A percentile compares a stretch with the other conserved stretches of the same genome.
These are phyloP conservation scores for Fragosphaeria purpurea DNA, from an alignment of 2,329 filamentous ascomycete species.

Conservation along the genomic window DNA sequence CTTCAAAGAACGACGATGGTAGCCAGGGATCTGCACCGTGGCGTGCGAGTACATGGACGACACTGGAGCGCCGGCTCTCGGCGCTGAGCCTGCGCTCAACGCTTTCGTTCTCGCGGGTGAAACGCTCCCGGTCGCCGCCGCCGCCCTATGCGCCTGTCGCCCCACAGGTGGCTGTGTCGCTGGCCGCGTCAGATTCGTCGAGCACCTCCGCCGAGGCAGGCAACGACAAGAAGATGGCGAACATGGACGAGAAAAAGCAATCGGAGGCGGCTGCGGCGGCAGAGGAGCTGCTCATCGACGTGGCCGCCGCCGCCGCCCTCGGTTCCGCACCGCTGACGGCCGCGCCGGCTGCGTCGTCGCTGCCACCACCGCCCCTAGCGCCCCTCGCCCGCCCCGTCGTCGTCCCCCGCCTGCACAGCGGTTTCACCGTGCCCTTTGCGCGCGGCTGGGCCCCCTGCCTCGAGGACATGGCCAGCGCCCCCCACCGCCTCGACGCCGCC, in stretches of 20 bases:
- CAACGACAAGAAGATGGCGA: too few relatives aligned
- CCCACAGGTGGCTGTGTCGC: too few relatives aligned
- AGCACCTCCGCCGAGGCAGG: too few relatives aligned
- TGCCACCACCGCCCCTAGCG: neutral
- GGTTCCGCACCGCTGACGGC: neutral
- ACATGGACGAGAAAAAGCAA: too few relatives aligned
- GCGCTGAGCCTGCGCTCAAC: neutral
- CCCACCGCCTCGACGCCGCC: slow-evolving; percentile 14
- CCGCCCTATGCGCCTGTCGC: neutral
- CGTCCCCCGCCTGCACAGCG: slow-evolving; percentile 1
- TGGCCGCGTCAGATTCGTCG: too few relatives aligned
- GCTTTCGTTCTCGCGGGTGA: neutral
- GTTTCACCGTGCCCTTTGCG: slow-evolving; percentile 15
- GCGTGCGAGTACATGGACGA: neutral
- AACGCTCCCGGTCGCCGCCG: slow-evolving; percentile 1
- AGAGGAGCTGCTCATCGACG: slow-evolving; percentile 2
- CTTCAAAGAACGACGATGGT: too few relatives aligned
- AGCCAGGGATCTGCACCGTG: too few relatives aligned
- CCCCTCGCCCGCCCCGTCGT: neutral
- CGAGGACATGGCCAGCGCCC: too few relatives aligned
- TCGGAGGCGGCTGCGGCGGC: neutral
- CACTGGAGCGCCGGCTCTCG: neutral
- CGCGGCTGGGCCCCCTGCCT: slow-evolving; percentile 18
- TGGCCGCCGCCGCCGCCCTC: neutral
- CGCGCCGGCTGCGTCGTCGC: neutral